These are phyloP conservation scores for Diaporthe ampelina DNA, from an alignment of 2,329 filamentous ascomycete species.

Conservation along the genomic window DNA sequence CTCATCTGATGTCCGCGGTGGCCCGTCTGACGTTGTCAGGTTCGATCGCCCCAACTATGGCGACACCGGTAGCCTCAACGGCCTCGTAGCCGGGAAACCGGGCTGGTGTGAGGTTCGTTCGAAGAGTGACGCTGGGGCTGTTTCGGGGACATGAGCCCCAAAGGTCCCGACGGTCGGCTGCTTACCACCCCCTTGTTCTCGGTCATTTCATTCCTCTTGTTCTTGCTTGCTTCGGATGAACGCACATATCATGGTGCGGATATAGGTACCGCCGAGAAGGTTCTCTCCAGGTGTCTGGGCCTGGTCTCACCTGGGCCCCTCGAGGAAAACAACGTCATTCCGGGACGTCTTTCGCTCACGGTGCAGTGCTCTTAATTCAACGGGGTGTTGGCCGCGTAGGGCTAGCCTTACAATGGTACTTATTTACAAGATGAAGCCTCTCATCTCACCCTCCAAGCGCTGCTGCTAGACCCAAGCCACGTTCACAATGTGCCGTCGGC, in stretches of 20 bases:
- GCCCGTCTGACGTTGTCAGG: background rate
- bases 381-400: conserved; percentile 4
- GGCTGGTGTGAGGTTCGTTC: conserved; percentile 28
- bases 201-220: background rate
- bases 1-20: conserved; percentile 8
- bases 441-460: background rate
- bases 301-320: background rate
- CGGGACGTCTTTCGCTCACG: background rate
- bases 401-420: conserved; percentile 19
- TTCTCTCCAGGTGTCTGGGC: background rate
- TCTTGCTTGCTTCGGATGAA: conserved; percentile 6
- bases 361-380: conserved; percentile 15
- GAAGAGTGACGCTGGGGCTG: conserved; percentile 18
- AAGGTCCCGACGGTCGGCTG: background rate
- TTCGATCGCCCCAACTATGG: conserved; percentile 8
- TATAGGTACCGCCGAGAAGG: conserved; percentile 3
- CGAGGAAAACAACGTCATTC: background rate
- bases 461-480: background rate
- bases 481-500: conserved; percentile 45
- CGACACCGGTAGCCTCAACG: conserved; percentile 17
- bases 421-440: background rate
- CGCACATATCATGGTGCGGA: conserved; percentile 8
- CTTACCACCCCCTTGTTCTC: background rate
- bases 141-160: background rate
- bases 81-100: conserved; percentile 15